Evolutionary conservation across 1,139 yeast genomes (phyloP), one percentile per base, ranked within the genome.

Genomic region (Kodamaea suecica): DNA sequence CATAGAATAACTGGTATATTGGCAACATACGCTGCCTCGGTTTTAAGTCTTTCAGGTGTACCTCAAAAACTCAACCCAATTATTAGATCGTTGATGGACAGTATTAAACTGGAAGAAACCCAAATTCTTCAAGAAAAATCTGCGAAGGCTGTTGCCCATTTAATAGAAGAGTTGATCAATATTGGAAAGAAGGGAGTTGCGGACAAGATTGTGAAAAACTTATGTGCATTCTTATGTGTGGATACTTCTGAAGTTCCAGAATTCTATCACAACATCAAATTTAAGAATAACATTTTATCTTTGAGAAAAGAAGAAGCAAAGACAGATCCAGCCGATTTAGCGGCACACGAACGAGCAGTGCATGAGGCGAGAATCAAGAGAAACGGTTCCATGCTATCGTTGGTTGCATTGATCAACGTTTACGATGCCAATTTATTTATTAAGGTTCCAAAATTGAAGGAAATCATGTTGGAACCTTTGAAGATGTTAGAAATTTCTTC

Each of bases 211-310:
- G 77, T 86, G 35, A 90, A 87, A 54, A 94, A 94, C 52, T 65
- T 94, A 37, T 86, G 97, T 61, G 95, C 95, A 1, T 92, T 92
- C 54, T 58, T 92, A 32, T 92, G 98, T 64, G 97, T 90, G 27
- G 98, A 92, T 56, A 87, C 96, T 0, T 77, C 94, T 4, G 97
- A 90, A 56, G 97, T 92, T 23, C 98, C 98, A 3, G 97, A 88
- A 52, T 92, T 86, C 53, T 72, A 73, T 21, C 83, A 85, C 32
- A 84, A 86, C 52, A 73, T 76, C 31, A 63, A 63, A 9, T 70
- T 72, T 39, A 71, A 63, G 21, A 80, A 76, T 36, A 67, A 66
- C 13, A 82, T 92, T 25, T 63, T 90, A 37, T 86, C 96, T 1
- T 69, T 90, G 48, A 71, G 79, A 37, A 85, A 86, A 49, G 97